A percentile compares a stretch with the other conserved stretches of the same genome.
Evolutionary conservation across 2,329 filamentous ascomycete genomes (phyloP).

Genomic region (Erysiphe pulchra): DNA sequence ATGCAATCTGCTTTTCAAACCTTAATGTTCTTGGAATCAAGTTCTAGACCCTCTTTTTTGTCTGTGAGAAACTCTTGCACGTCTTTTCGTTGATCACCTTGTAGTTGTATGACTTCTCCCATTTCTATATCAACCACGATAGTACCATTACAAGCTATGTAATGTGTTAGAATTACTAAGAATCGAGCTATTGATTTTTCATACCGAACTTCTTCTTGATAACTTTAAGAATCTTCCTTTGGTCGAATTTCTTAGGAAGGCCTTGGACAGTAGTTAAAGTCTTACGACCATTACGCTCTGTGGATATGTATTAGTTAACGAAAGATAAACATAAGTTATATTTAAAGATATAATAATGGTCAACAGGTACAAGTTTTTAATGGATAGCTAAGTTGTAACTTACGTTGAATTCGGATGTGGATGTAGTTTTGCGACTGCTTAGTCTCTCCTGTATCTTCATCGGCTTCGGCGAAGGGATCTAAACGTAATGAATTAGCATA

Average conservation of each 20-base stretch:
- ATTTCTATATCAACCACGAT: slow-evolving; percentile 89
- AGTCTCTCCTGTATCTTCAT: slow-evolving; percentile 92
- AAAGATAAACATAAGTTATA: background rate
- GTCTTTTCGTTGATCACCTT: slow-evolving; percentile 97
- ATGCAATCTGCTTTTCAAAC: slow-evolving; percentile 18
- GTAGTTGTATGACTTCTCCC: slow-evolving; percentile 98
- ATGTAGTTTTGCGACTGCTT: slow-evolving; percentile 96
- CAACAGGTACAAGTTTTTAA: background rate
- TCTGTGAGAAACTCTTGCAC: slow-evolving; percentile 92
- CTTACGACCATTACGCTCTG: slow-evolving; percentile 99
- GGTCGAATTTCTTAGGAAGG: slow-evolving; percentile 95
- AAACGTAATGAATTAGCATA: slow-evolving; percentile 7
- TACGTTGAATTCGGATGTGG: slow-evolving; percentile 98
- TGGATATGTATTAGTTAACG: background rate
- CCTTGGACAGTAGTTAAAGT: slow-evolving; percentile 99
- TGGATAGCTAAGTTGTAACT: slow-evolving; percentile 17
- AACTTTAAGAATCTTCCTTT: slow-evolving; percentile 99
- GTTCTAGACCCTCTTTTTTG: slow-evolving; percentile 77
- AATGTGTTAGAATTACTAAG: background rate
- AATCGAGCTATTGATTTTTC: slow-evolving; percentile 10
- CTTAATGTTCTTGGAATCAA: slow-evolving; percentile 95
- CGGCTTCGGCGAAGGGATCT: slow-evolving; percentile 99
- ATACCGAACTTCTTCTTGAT: slow-evolving; percentile 98
- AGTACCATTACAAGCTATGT: slow-evolving; percentile 92
- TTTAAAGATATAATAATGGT: background rate